Conservation (phyloP, 495 filamentous ascomycete genomes). For the Hyaloscypha bicolor region DNA sequence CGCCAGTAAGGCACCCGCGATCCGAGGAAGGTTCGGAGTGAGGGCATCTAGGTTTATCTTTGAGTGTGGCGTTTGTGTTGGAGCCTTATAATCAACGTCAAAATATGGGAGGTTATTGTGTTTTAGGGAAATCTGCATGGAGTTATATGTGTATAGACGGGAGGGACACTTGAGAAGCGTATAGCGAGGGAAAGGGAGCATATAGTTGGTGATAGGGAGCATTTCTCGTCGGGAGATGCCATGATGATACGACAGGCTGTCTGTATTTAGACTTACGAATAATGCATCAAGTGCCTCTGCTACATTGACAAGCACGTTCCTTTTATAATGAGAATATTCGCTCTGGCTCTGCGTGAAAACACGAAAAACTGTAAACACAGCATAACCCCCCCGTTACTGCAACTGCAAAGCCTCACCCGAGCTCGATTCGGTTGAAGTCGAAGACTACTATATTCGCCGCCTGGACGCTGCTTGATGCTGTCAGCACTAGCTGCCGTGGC, state of each 20-base stretch:
- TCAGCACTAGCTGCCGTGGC: too few relatives aligned
- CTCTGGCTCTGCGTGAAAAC: too few relatives aligned
- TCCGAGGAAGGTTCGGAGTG: conserved; percentile 12
- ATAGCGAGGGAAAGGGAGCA: neutral
- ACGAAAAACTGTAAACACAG: too few relatives aligned
- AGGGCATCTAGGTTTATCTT: neutral
- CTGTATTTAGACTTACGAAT: neutral
- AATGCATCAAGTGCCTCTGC: neutral
- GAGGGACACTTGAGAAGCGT: neutral
- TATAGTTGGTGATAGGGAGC: neutral
- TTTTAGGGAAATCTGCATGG: neutral
- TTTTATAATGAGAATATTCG: too few relatives aligned
- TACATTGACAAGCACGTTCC: too few relatives aligned
- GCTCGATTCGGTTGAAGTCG: too few relatives aligned
- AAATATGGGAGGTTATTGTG: neutral
- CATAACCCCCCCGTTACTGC: too few relatives aligned
- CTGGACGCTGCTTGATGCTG: too few relatives aligned
- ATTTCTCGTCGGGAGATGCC: neutral
- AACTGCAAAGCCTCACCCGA: too few relatives aligned
- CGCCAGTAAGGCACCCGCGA: conserved; percentile 24
- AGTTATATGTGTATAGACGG: conserved; percentile 1
- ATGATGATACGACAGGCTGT: neutral
- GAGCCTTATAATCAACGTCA: neutral
- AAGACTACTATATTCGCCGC: too few relatives aligned
- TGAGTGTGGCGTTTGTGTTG: conserved; percentile 19